A percentile compares a stretch with the other conserved stretches of the same genome.
These are phyloP conservation scores for Linnemannia zychae DNA, from an alignment of 192 early-diverging fungal species.

Conservation along the genomic window DNA sequence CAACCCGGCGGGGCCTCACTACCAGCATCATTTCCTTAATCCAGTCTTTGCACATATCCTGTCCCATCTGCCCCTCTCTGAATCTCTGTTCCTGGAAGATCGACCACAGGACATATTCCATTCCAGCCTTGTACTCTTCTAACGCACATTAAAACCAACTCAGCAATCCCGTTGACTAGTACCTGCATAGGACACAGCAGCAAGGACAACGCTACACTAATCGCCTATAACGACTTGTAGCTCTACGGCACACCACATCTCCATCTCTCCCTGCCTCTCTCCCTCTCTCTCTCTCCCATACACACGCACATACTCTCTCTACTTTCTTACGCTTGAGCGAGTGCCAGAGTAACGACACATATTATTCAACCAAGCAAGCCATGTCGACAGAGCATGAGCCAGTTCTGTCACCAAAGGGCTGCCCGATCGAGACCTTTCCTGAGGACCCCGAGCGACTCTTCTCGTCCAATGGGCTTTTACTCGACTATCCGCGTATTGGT, in stretches of 20 bases:
- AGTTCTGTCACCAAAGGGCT: constrained; percentile 38
- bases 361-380: neutral
- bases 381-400: constrained; percentile 22
- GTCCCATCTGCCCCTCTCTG: neutral
- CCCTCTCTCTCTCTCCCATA: neutral
- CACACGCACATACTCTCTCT: neutral
- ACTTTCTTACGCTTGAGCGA: neutral
- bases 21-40: neutral
- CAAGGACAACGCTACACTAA: neutral
- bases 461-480: constrained; percentile 31
- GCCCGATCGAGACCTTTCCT: constrained; percentile 37
- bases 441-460: constrained; percentile 44
- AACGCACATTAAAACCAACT: neutral
- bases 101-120: neutral
- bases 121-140: neutral
- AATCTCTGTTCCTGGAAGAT: neutral
- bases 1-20: neutral
- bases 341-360: neutral
- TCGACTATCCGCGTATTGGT: constrained; percentile 68
- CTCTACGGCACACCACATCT: neutral
- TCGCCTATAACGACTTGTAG: neutral
- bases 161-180: neutral
- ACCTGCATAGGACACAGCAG: neutral
- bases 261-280: too few species aligned
- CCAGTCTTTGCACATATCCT: neutral